A percentile compares a stretch with the other conserved stretches of the same genome.
phyloP scores from a whole-genome alignment of 1,284 basidiomycete genomes.

The Apiotrichum sp. region DNA sequence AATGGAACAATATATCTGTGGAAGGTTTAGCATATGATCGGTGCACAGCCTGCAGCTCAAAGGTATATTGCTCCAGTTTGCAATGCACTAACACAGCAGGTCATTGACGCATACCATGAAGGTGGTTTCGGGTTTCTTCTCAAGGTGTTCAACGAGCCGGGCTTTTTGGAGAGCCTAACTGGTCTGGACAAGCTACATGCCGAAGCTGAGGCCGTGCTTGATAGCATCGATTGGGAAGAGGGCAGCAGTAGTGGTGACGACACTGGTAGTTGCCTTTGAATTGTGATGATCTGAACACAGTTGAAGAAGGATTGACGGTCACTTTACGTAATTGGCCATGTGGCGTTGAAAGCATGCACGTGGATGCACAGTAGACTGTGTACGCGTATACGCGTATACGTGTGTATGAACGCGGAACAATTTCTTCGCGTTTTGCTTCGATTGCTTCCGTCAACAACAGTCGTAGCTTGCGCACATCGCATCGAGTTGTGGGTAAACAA shows the following conservation, averaged over 20 bases:
- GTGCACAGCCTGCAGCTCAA: slow-evolving; percentile 85
- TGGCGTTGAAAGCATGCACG: no score
- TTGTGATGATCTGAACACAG: no score
- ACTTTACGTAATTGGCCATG: no score
- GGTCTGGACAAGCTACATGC: slow-evolving; percentile 77
- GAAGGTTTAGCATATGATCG: slow-evolving; percentile 77
- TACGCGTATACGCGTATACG: no score
- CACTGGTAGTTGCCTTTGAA: no score
- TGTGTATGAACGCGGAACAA: no score
- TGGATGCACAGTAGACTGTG: no score
- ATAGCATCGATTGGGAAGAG: slow-evolving; percentile 20
- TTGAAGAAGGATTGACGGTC: no score
- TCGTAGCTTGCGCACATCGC: no score
- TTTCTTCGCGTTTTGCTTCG: no score
- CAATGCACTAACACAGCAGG: slow-evolving; percentile 51
- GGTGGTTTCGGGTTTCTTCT: slow-evolving; percentile 73
- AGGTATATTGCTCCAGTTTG: slow-evolving; percentile 46
- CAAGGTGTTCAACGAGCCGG: slow-evolving; percentile 75
- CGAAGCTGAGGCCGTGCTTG: slow-evolving; percentile 52
- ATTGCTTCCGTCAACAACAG: no score
- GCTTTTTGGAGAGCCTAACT: slow-evolving; percentile 73
- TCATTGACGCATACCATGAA: slow-evolving; percentile 66
- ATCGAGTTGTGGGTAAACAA: no score
- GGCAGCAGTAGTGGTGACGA: slow-evolving; percentile 2
- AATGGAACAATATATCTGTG: slow-evolving; percentile 77